Base-by-base conservation (phyloP, 2,329 filamentous ascomycete species). In the Exserohilum turcica region DNA sequence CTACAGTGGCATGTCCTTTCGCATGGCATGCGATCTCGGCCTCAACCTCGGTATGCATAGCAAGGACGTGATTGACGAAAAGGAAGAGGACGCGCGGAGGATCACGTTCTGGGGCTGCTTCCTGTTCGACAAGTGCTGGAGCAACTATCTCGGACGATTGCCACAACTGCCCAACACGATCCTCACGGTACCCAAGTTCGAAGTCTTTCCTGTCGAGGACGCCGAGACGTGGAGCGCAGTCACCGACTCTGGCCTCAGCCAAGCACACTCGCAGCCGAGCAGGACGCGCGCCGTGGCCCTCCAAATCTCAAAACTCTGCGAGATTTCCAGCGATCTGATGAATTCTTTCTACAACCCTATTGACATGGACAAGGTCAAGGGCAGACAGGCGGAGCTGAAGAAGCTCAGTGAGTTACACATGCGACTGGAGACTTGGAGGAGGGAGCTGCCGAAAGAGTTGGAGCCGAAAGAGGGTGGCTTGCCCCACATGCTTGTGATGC, bases 91-190 rank as follows among this genome's bases (percentile, higher is more conserved):
- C 75, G 92, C 92, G 2, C 83, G 94, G 33, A 84, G 90, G 47
- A 88, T 97, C 36, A 97, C 94, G 0, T 97, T 97, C 69, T 97
- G 94, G 94, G 94, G 94, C 6, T 97, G 92, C 72, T 97, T 94
- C 74, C 77, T 96, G n/a, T 96, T 97, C 72, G 94, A 99, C 78
- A 97, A 97, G 81, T 96, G 91, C 74, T 97, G 93, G 92, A 96
- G 92, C 43, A 97, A 97, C 72, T 97, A 97, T 65, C 84, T 97
- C 21, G 93, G 94, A 42, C 88, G 94, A 37, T 81, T 97, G 57
- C 93, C 94, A 9, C 93, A 97, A 73, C 79, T 97, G 9, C 88
- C 91, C 0, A 87, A 85, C 36, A 86, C 86, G 27, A 89, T 90
- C 6, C 89, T 91, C 65, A 96, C 88, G 29, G 90, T 92, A 1